Percentiles rank a stretch among this genome's conserved stretches.
These are phyloP conservation scores for Monosporascus sp. DNA, from an alignment of 2,329 filamentous ascomycete species.

Conservation along the genomic window DNA sequence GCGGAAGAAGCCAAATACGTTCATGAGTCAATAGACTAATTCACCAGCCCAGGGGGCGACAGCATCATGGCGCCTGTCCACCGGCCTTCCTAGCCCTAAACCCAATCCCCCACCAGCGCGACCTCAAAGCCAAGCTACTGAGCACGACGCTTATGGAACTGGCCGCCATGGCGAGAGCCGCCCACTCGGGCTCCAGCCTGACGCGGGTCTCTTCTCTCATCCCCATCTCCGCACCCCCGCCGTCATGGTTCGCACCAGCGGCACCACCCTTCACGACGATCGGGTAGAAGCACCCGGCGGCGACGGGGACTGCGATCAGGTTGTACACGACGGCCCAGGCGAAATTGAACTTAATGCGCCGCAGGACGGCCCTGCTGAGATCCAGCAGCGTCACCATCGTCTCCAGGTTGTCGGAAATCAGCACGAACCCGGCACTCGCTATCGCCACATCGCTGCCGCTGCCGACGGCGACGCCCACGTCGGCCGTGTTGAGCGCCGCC, in stretches of 20 bases:
- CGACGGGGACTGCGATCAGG: slow-evolving; percentile 68
- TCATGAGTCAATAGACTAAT: too few relatives aligned
- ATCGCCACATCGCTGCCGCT: slow-evolving; percentile 82
- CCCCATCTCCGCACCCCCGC: background rate
- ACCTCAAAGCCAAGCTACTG: slow-evolving; percentile 71
- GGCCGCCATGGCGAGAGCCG: slow-evolving; percentile 84
- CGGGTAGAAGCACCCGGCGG: slow-evolving; percentile 71
- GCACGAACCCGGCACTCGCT: slow-evolving; percentile 74
- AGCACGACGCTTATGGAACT: slow-evolving; percentile 85
- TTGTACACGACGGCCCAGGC: slow-evolving; percentile 84
- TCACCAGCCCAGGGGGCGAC: background rate
- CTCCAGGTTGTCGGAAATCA: slow-evolving; percentile 65
- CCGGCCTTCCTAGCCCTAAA: slow-evolving; percentile 20
- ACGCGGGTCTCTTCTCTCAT: slow-evolving; percentile 40
- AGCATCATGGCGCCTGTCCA: background rate
- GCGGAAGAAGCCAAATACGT: too few relatives aligned
- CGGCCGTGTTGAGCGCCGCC: slow-evolving; percentile 72
- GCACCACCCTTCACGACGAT: slow-evolving; percentile 35
- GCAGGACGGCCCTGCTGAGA: slow-evolving; percentile 67
- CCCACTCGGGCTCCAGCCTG: slow-evolving; percentile 75
- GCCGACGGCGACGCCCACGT: slow-evolving; percentile 80
- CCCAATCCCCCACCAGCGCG: slow-evolving; percentile 29
- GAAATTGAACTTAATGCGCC: slow-evolving; percentile 79
- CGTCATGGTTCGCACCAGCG: background rate
- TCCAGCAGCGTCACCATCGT: slow-evolving; percentile 69